Conservation (phyloP, 371 early-diverging fungal genomes). For the Mortierella sp. region DNA sequence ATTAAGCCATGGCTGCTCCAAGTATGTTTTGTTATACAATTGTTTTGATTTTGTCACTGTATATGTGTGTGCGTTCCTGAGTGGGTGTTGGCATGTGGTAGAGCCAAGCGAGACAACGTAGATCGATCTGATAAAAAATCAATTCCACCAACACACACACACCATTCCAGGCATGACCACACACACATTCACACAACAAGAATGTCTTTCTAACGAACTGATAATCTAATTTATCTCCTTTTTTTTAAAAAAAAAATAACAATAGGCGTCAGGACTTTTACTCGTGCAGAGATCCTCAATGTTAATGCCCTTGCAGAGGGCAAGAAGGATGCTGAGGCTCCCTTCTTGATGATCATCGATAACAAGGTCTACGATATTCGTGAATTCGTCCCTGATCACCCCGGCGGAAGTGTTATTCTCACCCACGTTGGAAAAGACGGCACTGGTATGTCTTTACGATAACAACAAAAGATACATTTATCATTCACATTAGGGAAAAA, state of each 20-base stretch:
- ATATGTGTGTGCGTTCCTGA: background rate
- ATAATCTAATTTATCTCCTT: background rate
- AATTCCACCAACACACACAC: too few relatives aligned
- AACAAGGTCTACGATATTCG: slow-evolving; percentile 90
- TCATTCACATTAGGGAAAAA: background rate
- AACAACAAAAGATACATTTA: slow-evolving; percentile 15
- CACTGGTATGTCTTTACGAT: too few relatives aligned
- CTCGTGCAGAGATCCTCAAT: slow-evolving; percentile 54
- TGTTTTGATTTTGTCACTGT: background rate
- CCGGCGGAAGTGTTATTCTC: slow-evolving; percentile 84
- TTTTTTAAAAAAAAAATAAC: background rate
- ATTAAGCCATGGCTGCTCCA: background rate
- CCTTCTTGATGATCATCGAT: slow-evolving; percentile 77
- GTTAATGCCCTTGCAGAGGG: slow-evolving; percentile 42
- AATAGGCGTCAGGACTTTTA: slow-evolving; percentile 45
- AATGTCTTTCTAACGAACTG: background rate
- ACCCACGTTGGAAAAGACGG: slow-evolving; percentile 89
- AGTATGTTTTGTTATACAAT: background rate
- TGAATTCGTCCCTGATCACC: slow-evolving; percentile 86
- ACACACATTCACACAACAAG: too few relatives aligned
- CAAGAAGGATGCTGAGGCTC: slow-evolving; percentile 62
- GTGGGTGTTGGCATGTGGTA: background rate
- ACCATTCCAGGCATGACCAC: too few relatives aligned
- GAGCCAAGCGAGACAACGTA: too few relatives aligned
- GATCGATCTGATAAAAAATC: background rate